Percentiles rank a stretch among this genome's conserved stretches.
Evolutionary conservation across 768 basidiomycete species (phyloP).

Genomic region (Suillus spraguei): DNA sequence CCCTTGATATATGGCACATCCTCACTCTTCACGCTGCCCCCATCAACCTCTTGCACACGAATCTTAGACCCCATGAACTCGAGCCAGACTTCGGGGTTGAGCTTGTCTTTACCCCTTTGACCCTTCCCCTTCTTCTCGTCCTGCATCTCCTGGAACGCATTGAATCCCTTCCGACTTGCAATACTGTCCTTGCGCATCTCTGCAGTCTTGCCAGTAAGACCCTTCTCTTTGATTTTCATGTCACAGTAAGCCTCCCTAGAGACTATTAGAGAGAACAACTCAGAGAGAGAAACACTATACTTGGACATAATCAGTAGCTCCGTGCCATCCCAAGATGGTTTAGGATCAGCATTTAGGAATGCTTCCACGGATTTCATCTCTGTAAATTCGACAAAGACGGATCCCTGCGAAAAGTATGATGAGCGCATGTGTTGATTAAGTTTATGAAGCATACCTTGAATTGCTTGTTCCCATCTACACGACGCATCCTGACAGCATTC

Average conservation of each 20-base stretch:
- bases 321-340: conserved; percentile 76
- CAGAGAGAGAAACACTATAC: conserved; percentile 41
- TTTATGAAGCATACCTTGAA: conserved; percentile 70
- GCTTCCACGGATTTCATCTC: conserved; percentile 66
- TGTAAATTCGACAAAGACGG: conserved; percentile 90
- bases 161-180: conserved; percentile 60
- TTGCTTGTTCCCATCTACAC: conserved; percentile 72
- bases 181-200: conserved; percentile 58
- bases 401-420: conserved; percentile 56
- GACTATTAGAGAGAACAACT: background rate
- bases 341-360: conserved; percentile 81
- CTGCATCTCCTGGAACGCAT: conserved; percentile 76
- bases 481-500: conserved; percentile 86
- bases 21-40: conserved; percentile 43
- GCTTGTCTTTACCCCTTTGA: conserved; percentile 37
- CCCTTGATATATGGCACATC: conserved; percentile 47
- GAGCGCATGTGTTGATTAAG: background rate
- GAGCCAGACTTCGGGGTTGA: conserved; percentile 63
- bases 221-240: conserved; percentile 97
- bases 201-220: conserved; percentile 74
- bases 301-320: conserved; percentile 89
- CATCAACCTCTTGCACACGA: conserved; percentile 60
- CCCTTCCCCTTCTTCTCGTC: conserved; percentile 37
- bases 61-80: conserved; percentile 76
- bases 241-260: conserved; percentile 82